A percentile compares a stretch with the other conserved stretches of the same genome.
phyloP scores from a whole-genome alignment of 257 asterid species.

The Ocimum tenuiflorum region DNA sequence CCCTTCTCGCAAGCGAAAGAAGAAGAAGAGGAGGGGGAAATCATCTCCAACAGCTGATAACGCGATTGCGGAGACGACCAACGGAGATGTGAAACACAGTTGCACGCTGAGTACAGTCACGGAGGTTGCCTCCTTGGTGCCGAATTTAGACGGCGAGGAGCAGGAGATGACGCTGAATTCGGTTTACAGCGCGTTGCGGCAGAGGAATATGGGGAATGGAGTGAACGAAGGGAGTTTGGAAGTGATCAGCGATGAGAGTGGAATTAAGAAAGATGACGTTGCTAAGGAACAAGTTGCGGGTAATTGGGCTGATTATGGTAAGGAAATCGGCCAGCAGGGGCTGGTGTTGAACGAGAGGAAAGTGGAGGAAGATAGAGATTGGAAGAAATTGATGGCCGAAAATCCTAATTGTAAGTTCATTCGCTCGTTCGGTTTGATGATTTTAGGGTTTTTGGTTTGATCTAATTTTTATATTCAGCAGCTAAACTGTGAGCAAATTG shows the following conservation, averaged over 20 bases:
- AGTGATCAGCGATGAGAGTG: background rate
- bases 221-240: background rate
- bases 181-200: conserved; percentile 60
- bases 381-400: conserved; percentile 71
- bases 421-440: background rate
- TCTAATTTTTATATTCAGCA: too few relatives aligned
- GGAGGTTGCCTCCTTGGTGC: conserved; percentile 27
- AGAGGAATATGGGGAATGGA: conserved; percentile 55
- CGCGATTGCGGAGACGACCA: conserved; percentile 16
- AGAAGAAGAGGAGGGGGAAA: conserved; percentile 31
- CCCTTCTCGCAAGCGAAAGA: conserved; percentile 35
- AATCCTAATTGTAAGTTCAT: conserved; percentile 55
- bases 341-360: conserved; percentile 46
- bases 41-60: conserved; percentile 19
- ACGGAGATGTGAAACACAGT: conserved; percentile 32
- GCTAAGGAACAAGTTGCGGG: conserved; percentile 29
- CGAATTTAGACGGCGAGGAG: conserved; percentile 36
- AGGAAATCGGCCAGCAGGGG: conserved; percentile 24
- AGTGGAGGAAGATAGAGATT: conserved; percentile 65
- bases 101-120: conserved; percentile 33
- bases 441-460: too few relatives aligned
- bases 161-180: conserved; percentile 26
- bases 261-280: conserved; percentile 19
- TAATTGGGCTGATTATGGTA: conserved; percentile 15
- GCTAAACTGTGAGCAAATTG: too few relatives aligned